These are phyloP conservation scores for Botrytis hyacinthi DNA, from an alignment of 2,329 filamentous ascomycete species.

Conservation along the genomic window DNA sequence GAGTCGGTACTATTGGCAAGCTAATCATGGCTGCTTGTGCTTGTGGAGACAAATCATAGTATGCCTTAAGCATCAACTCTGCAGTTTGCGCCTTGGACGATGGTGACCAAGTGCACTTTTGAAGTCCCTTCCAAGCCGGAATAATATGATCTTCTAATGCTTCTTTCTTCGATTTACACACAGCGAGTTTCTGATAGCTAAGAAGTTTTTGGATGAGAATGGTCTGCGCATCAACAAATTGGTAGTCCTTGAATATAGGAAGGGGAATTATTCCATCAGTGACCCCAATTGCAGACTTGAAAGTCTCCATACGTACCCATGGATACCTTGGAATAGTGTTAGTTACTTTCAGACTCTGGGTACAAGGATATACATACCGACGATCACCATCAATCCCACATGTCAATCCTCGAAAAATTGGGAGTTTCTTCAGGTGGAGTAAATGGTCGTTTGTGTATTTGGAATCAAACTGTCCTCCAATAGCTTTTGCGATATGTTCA, in stretches of 20 bases:
- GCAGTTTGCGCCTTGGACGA: slow-evolving; percentile 27
- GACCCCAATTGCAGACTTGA: slow-evolving; percentile 24
- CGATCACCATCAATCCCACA: neutral
- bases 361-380: neutral
- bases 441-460: neutral
- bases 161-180: slow-evolving; percentile 17
- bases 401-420: slow-evolving; percentile 7
- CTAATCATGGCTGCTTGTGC: slow-evolving; percentile 22
- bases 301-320: slow-evolving; percentile 25
- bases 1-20: slow-evolving; percentile 30
- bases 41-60: slow-evolving; percentile 19
- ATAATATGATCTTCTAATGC: slow-evolving; percentile 29
- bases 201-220: slow-evolving; percentile 19
- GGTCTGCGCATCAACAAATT: slow-evolving; percentile 26
- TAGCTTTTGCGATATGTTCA: slow-evolving; percentile 2
- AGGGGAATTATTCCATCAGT: slow-evolving; percentile 22
- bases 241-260: slow-evolving; percentile 24
- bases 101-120: slow-evolving; percentile 17
- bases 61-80: slow-evolving; percentile 25
- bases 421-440: neutral
- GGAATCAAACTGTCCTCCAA: neutral
- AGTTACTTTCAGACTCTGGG: neutral
- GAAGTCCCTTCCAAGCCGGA: slow-evolving; percentile 26
- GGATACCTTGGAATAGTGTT: neutral
- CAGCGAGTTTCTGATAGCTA: slow-evolving; percentile 17